Evolutionary conservation across 2,329 filamentous ascomycete genomes (phyloP).

Genomic region (Fusarium denticulatum): DNA sequence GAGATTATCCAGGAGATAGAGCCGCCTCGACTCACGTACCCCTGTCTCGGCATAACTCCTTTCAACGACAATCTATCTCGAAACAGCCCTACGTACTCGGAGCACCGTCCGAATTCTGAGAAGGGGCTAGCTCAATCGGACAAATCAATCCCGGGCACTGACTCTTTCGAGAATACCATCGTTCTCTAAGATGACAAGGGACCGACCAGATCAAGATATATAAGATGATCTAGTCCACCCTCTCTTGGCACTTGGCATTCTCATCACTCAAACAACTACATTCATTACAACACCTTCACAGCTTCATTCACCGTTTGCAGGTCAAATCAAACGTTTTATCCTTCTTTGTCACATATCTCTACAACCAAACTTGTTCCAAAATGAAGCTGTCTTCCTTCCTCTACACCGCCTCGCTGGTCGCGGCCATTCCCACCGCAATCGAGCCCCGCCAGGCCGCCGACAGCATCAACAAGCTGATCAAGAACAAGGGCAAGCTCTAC

Average conservation of each 20-base stretch:
- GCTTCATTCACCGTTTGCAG: constrained; percentile 13
- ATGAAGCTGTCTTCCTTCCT: constrained; percentile 23
- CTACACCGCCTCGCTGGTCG: constrained; percentile 25
- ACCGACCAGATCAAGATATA: neutral
- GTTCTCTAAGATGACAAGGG: neutral
- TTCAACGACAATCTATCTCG: neutral
- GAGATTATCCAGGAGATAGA: neutral
- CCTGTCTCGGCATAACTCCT: neutral
- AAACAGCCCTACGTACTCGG: constrained; percentile 1
- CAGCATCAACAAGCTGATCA: constrained; percentile 49
- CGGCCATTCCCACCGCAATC: constrained; percentile 16
- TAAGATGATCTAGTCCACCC: neutral
- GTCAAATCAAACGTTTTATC: constrained; percentile 8
- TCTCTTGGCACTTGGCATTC: constrained; percentile 19
- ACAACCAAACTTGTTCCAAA: neutral
- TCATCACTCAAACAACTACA: neutral
- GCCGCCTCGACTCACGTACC: neutral
- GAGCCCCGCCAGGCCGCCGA: constrained; percentile 13
- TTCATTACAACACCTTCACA: neutral
- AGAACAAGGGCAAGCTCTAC: constrained; percentile 70
- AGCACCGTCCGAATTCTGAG: neutral
- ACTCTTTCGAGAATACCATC: neutral
- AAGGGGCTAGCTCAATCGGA: neutral
- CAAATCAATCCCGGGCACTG: neutral
- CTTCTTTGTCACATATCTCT: neutral